Evolutionary conservation across 106 monocot species (phyloP).

Genomic region (Apostasia shenzhenica): DNA sequence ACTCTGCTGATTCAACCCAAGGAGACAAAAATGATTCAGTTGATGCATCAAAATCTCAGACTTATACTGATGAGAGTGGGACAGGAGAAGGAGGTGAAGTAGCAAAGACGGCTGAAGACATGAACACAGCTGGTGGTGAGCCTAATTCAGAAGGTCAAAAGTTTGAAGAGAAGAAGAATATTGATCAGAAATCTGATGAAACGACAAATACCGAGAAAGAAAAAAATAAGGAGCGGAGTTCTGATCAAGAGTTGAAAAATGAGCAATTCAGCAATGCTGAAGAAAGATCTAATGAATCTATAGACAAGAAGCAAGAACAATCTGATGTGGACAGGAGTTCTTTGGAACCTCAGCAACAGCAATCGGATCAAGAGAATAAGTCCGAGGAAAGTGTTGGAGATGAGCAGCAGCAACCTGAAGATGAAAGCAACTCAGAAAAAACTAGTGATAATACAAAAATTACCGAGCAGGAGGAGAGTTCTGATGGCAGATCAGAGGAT

Average conservation of each 20-base stretch:
- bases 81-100: constrained; percentile 15
- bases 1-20: constrained; percentile 7
- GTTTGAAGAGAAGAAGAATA: constrained; percentile 2
- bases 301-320: constrained; percentile 4
- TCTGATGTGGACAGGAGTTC: constrained; percentile 4
- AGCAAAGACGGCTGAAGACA: constrained; percentile 8
- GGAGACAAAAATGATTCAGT: constrained; percentile 19
- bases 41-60: constrained; percentile 18
- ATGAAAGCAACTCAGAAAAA: constrained; percentile 4
- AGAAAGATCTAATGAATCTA: constrained; percentile 5
- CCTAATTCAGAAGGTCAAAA: constrained; percentile 4
- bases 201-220: constrained; percentile 8
- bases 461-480: constrained; percentile 8
- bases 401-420: constrained; percentile 12
- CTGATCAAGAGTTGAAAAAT: constrained; percentile 10
- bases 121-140: not conserved
- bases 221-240: constrained; percentile 11
- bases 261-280: constrained; percentile 15
- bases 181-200: constrained; percentile 13
- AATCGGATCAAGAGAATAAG: not conserved
- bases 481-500: constrained; percentile 19
- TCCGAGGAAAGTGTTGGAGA: constrained; percentile 14
- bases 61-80: constrained; percentile 39
- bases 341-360: not conserved
- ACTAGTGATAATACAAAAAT: constrained; percentile 10